Base-by-base conservation (phyloP, 345 rosid species). In the Melaleuca alternifolia region DNA sequence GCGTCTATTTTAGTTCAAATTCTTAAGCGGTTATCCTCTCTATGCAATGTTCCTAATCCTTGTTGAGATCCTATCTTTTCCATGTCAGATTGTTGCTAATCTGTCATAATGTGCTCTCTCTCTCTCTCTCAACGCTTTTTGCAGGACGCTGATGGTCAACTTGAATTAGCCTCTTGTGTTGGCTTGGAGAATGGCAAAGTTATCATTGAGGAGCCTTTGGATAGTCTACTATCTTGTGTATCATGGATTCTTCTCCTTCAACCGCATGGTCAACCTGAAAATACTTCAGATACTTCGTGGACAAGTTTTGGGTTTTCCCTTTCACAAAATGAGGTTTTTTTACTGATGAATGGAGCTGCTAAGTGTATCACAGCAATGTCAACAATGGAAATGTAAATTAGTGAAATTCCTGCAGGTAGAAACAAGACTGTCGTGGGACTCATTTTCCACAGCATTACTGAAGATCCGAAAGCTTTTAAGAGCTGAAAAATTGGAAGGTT, bases 241-340 rank as follows among this genome's bases (percentile, higher is more conserved):
- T 94, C 96, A 87, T 92, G 96, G 95, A 95, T 95, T 88, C 89
- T 92, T 87, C 92, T 95, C 85, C 93, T 95, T 89, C 96, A 93
- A 90, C 91, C 91, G 11, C 92, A 86, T 84, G 92, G 92, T 85
- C 92, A 87, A 91, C 82, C 89, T 56, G 89, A 89, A 86, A 83
- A 59, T 85, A 86, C 91, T 75, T 86, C 88, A 46, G 92, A 94
- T 90, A 86, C 93, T 28, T 76, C 92, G 8, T 91, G 94, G 95
- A 84, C 94, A 71, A 92, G 94, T 88, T 92, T 95, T 88, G 95
- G 97, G 87, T 96, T 96, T 92, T 93, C 99, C 83, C 95, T 96
- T 91, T 93, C 99, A 6, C 99, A 94, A 90, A 98, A 96, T 89
- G 98, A 95, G 96, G 98, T 93, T 93, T 10, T 54, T 50, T 33